Evolutionary conservation across 306 rosid species (phyloP), one percentile per base, ranked within the genome.

Genomic region (Bauhinia variegata): DNA sequence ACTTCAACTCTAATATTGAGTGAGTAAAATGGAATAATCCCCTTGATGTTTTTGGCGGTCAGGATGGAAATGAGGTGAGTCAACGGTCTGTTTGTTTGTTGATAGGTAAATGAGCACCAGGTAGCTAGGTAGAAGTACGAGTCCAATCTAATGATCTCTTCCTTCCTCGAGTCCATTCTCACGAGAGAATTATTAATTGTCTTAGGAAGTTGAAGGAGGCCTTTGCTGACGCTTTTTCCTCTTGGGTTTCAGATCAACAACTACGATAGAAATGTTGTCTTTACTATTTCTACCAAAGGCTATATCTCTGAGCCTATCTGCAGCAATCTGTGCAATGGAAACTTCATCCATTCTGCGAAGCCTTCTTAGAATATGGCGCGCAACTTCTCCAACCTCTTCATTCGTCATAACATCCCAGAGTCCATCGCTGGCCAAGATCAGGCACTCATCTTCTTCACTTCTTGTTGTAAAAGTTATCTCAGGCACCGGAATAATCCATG

Each of bases 401-500:
- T 89, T 89, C 2, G 80, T 84, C 89, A 89, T 80, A 33, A 89
- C 96, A 68, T 89, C 96, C 96, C 96, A 89, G 4, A 86, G 93
- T 61, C 96, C 96, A 54, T 89, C 96, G 47, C 96, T 89, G 28
- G 96, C 96, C 83, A 89, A 52, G 62, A 89, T 57, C 59, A 89
- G 56, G 47, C 96, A 89, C 75, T 89, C 96, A 68, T 89, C 96
- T 67, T 89, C 96, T 0, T 86, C 91, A 9, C 75, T 86, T 83
- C 93, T 79, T 2, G 77, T 59, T 37, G 78, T 89, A 67, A 89
- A 89, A 47, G 79, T 77, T 63, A 84, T 75, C 80, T 89, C 96
- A 7, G 96, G 96, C 64, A 80, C 89, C 1, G 96, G 96, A 72
- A 89, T 87, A 59, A 89, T 84, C 96, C 96, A 89, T 47, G 96